A percentile compares a stretch with the other conserved stretches of the same genome.
These are phyloP conservation scores for Hydrangea macrophylla DNA, from an alignment of 148 eudicot species.

Conservation along the genomic window DNA sequence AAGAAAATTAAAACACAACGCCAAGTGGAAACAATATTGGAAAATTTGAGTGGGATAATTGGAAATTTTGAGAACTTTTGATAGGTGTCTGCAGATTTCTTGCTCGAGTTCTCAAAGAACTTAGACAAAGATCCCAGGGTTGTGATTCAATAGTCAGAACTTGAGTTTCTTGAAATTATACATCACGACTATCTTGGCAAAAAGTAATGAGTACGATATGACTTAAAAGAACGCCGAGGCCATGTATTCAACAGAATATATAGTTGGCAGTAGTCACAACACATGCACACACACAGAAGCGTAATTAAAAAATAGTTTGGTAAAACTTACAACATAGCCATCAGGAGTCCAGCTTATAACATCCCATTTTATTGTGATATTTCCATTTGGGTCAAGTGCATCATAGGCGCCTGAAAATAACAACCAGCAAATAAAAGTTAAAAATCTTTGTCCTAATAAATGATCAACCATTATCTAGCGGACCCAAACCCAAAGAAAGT, in stretches of 20 bases:
- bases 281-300: too few relatives aligned
- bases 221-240: too few relatives aligned
- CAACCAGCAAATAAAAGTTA: background rate
- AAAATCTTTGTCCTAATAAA: background rate
- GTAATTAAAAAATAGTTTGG: background rate
- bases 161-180: too few relatives aligned
- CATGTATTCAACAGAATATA: too few relatives aligned
- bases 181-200: too few relatives aligned
- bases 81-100: background rate
- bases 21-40: background rate
- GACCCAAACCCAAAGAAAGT: too few relatives aligned
- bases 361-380: slow-evolving; percentile 93
- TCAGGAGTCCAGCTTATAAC: slow-evolving; percentile 71
- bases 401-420: slow-evolving; percentile 67
- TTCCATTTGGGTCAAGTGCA: slow-evolving; percentile 76
- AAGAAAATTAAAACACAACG: background rate
- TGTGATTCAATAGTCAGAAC: too few relatives aligned
- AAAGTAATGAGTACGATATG: background rate
- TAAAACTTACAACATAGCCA: slow-evolving; percentile 76
- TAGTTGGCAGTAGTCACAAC: too few relatives aligned
- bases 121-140: background rate
- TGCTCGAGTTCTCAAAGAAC: background rate
- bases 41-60: background rate
- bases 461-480: background rate
- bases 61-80: too few relatives aligned